Evolutionary conservation across 2,329 filamentous ascomycete genomes (phyloP).

Genomic region (Myriosclerotinia scirpicola): DNA sequence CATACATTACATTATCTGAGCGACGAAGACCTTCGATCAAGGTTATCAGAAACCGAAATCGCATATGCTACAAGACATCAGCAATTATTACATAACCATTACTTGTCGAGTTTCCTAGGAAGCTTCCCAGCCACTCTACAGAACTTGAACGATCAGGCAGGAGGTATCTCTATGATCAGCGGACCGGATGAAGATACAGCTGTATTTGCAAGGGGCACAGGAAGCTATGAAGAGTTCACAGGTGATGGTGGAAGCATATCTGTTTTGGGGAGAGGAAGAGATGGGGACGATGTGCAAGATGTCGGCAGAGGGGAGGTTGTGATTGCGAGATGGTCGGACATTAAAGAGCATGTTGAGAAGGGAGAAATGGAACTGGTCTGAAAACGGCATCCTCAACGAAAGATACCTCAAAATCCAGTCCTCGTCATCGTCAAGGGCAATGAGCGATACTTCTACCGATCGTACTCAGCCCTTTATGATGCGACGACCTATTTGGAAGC

Average conservation of each 20-base stretch:
- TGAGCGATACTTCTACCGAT: not conserved
- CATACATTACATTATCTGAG: slow-evolving; percentile 73
- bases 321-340: slow-evolving; percentile 44
- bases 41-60: slow-evolving; percentile 75
- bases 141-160: slow-evolving; percentile 85
- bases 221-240: slow-evolving; percentile 51
- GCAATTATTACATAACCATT: slow-evolving; percentile 79
- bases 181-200: slow-evolving; percentile 77
- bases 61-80: slow-evolving; percentile 85
- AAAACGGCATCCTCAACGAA: slow-evolving; percentile 28
- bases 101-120: slow-evolving; percentile 77
- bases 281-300: slow-evolving; percentile 60
- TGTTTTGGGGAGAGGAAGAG: slow-evolving; percentile 67
- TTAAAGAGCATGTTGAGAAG: slow-evolving; percentile 29
- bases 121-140: slow-evolving; percentile 78
- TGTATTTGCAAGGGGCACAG: slow-evolving; percentile 76
- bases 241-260: slow-evolving; percentile 85
- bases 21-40: slow-evolving; percentile 52
- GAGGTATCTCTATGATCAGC: slow-evolving; percentile 91
- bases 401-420: too few relatives aligned
- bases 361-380: slow-evolving; percentile 27
- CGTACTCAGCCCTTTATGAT: not conserved
- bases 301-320: slow-evolving; percentile 42
- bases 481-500: not conserved
- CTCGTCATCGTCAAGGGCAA: too few relatives aligned